Evolutionary conservation across 2,329 filamentous ascomycete genomes (phyloP).

Genomic region (Fusarium drepaniforme): DNA sequence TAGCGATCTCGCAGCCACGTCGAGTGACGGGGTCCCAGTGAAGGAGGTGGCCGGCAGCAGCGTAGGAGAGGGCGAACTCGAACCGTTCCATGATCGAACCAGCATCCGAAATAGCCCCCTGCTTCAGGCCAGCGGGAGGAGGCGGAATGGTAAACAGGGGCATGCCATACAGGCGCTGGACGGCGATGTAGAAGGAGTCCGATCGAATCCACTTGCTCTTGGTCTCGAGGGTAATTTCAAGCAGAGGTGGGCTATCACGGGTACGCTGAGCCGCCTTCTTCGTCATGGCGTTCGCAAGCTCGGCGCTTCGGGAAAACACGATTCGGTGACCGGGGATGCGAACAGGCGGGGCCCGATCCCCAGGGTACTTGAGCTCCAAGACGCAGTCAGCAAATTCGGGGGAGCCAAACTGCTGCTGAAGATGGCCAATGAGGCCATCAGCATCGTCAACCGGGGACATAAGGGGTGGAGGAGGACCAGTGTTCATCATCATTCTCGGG

Average conservation of each 20-base stretch:
- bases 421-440: constrained; percentile 54
- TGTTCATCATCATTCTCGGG: constrained; percentile 49
- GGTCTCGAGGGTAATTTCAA: constrained; percentile 57
- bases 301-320: constrained; percentile 64
- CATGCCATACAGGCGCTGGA: constrained; percentile 69
- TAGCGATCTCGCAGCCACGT: constrained; percentile 71
- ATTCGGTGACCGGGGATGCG: constrained; percentile 67
- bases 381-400: constrained; percentile 57
- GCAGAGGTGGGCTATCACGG: constrained; percentile 34
- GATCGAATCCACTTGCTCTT: constrained; percentile 66
- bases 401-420: constrained; percentile 52
- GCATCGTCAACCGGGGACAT: constrained; percentile 45
- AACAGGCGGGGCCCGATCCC: constrained; percentile 54
- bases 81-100: constrained; percentile 59
- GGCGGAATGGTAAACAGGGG: constrained; percentile 58
- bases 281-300: constrained; percentile 44
- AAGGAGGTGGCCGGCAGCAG: constrained; percentile 71
- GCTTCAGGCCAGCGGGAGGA: constrained; percentile 43
- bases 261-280: constrained; percentile 48
- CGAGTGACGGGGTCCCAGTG: constrained; percentile 65
- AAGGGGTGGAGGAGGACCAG: constrained; percentile 44
- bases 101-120: constrained; percentile 50
- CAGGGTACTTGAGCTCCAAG: constrained; percentile 59
- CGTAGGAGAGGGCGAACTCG: constrained; percentile 72
- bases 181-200: constrained; percentile 67